Evolutionary conservation across 2,329 filamentous ascomycete species (phyloP), one percentile per base, ranked within the genome.

Genomic region (Polytolypa hystricis): DNA sequence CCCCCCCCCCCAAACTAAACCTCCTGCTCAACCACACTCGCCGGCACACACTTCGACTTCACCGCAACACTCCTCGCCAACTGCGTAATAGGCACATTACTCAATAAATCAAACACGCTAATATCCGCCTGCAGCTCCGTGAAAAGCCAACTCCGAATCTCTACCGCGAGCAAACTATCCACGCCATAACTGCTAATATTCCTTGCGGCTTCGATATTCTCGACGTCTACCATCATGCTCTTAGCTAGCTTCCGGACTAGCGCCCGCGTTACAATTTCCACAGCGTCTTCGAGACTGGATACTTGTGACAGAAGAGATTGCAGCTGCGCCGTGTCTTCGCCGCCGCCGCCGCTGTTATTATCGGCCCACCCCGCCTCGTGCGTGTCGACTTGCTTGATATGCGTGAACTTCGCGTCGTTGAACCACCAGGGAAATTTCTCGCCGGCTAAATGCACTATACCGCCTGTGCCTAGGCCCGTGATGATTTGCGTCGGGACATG

Each of bases 131-230:
- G 35, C 12, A 41, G 14, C 32, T 48, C 33, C 18, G 21, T 30
- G 5, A 42, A 23, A 16, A 43, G 21, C 37, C 44, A 43, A 19
- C 38, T 47, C 9, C 46, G 38, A 12, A 50, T 33, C 33, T 50
- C 47, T 25, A 50, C 37, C 2, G 47, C 47, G 28, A 33, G 29
- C 8, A 50, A 34, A 10, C 42, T 45, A 33, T 50, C 47, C 21
- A 25, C 21, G 21, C 21, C 21, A 25, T 25, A 25, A n/a, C 21
- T 25, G 21, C 21, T 25, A n/a, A 25, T n/a, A 7, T 7, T 7
- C 7, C n/a, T 25, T 25, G 21, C n/a, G 7, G 21, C 21, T n/a
- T 25, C 21, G n/a, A 25, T 25, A 25, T 25, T n/a, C n/a, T 25
- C 21, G n/a, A 25, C 21, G n/a, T 25, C 21, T 7, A 30, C 15